Percentiles rank a stretch among this genome's conserved stretches.
Conservation (phyloP, 2,329 filamentous ascomycete genomes). For the Claviceps pazoutovae region DNA sequence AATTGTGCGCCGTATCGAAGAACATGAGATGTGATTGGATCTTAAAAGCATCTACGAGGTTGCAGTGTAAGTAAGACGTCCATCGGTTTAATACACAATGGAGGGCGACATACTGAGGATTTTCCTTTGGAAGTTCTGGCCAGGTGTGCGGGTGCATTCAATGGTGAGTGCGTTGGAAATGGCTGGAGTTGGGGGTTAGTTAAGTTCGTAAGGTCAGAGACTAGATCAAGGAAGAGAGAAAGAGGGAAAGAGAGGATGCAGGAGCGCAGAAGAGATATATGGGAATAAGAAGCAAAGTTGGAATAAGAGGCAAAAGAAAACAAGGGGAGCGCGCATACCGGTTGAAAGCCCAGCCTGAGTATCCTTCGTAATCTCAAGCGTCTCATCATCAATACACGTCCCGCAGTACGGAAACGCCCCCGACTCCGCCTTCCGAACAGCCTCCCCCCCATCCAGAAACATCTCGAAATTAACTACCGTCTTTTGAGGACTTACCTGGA, state of each 20-base stretch:
- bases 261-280: too few species aligned
- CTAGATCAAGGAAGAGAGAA: not conserved
- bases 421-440: constrained; percentile 30
- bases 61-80: not conserved
- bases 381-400: constrained; percentile 56
- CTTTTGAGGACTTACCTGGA: constrained; percentile 63
- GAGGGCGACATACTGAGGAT: constrained; percentile 42
- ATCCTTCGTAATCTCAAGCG: constrained; percentile 62
- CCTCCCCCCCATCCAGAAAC: constrained; percentile 32
- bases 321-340: not conserved
- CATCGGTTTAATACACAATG: not conserved
- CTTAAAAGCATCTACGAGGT: constrained; percentile 49
- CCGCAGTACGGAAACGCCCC: constrained; percentile 80
- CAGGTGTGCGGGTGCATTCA: constrained; percentile 57
- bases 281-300: too few species aligned
- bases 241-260: too few species aligned
- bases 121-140: constrained; percentile 68
- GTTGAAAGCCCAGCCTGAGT: constrained; percentile 25
- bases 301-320: not conserved
- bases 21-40: constrained; percentile 77
- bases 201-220: not conserved
- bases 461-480: constrained; percentile 74
- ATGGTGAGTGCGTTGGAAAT: constrained; percentile 65
- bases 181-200: constrained; percentile 7
- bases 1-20: constrained; percentile 69